Base-by-base conservation (phyloP, 2,329 filamentous ascomycete genomes). In the Fusarium sarcochroum region DNA sequence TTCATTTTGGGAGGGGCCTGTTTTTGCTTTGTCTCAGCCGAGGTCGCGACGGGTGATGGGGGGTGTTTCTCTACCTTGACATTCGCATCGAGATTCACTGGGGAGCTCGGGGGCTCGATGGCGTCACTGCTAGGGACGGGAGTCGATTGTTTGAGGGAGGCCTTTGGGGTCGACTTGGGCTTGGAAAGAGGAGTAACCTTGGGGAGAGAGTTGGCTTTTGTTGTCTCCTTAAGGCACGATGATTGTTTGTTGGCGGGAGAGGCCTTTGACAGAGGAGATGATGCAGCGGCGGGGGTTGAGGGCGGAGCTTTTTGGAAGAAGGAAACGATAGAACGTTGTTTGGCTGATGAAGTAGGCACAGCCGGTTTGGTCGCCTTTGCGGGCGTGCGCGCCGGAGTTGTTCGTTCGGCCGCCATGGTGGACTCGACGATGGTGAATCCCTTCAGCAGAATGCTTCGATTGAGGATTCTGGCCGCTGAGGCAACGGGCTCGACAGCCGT, bases 111-210 rank as follows among this genome's bases (percentile, higher is more conserved):
- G 21, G 89, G 89, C 53, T 91, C 89, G 25, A 88, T 78, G 35
- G 86, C 87, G 79, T 97, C 93, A 79, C 93, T 97, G 78, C 93
- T 97, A 7, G 93, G 91, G 7, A 91, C 87, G 6, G 93, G 93
- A 0, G 93, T 94, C 60, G 90, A 74, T 44, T 78, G 73, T 61
- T 79, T 80, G 38, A 58, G 53, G 2, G 73, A 52, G 7, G 70
- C 37, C 52, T 68, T 81, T 60, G 84, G 84, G 2, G 59, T 64
- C 5, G 55, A 21, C 27, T 66, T 62, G 20, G 41, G 1, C 45
- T 68, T 70, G 11, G 68, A 55, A 37, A 80, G 80, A 49, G 85
- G 85, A n/a, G 79, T 82, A 20, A 82, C 81, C 73, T 85, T 75
- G 59, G 79, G 79, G 20, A 80, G 72, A 68, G 78, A 71, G 76